phyloP scores from a whole-genome alignment of 176 grass and related monocot genomes.

The Themeda triandra region DNA sequence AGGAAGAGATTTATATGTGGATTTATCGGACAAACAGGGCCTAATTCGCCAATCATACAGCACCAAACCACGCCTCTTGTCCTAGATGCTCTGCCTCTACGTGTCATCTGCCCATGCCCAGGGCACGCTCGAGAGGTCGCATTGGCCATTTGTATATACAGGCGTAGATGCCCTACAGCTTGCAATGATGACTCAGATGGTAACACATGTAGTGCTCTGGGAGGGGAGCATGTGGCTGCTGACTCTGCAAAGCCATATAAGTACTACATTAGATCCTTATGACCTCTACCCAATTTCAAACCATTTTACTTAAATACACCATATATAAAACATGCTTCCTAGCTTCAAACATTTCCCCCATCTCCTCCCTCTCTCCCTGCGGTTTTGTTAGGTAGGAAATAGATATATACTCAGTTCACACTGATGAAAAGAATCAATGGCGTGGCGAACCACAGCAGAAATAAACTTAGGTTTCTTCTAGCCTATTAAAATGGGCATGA shows the following conservation, averaged over 20 bases:
- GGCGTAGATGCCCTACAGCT: background rate
- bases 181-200: conserved; percentile 13
- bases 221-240: conserved; percentile 39
- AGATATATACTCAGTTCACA: background rate
- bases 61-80: conserved; percentile 13
- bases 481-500: background rate
- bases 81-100: conserved; percentile 36
- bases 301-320: background rate
- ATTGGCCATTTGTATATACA: background rate
- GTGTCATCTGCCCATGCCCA: conserved; percentile 20
- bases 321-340: conserved; percentile 11
- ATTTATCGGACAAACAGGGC: background rate
- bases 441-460: background rate
- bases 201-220: conserved; percentile 16
- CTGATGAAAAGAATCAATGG: background rate
- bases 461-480: background rate
- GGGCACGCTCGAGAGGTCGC: background rate
- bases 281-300: background rate
- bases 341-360: background rate
- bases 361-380: background rate
- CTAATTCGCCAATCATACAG: conserved; percentile 22
- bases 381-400: background rate
- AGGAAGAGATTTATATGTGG: background rate
- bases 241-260: conserved; percentile 18
- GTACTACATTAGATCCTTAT: background rate